phyloP scores from a whole-genome alignment of 106 monocot genomes.

The Dendrobium huoshanense region DNA sequence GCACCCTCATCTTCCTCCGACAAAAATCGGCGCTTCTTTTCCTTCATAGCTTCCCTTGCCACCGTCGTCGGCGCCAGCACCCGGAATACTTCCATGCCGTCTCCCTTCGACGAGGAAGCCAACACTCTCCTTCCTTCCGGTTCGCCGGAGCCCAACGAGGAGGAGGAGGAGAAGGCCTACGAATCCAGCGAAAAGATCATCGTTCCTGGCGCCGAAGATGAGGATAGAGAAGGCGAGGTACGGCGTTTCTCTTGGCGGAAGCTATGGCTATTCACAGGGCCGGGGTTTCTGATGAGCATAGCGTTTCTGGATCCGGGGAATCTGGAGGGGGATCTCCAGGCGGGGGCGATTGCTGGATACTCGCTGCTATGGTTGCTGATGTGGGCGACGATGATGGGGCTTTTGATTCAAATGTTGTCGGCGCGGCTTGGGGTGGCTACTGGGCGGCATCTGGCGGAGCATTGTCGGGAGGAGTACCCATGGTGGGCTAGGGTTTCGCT shows the following conservation, averaged over 20 bases:
- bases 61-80: not conserved
- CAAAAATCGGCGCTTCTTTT: not conserved
- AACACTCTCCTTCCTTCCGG: conserved; percentile 18
- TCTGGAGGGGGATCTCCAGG: conserved; percentile 70
- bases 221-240: not conserved
- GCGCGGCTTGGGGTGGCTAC: conserved; percentile 68
- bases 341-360: conserved; percentile 65
- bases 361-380: conserved; percentile 66
- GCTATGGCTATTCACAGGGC: conserved; percentile 73
- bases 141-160: conserved; percentile 8
- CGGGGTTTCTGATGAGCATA: conserved; percentile 80
- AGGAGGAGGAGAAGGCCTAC: conserved; percentile 52
- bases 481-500: conserved; percentile 47
- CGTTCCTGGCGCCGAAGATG: conserved; percentile 14
- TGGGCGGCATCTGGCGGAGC: conserved; percentile 64
- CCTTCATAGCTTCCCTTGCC: not conserved
- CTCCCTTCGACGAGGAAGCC: conserved; percentile 15
- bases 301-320: conserved; percentile 79
- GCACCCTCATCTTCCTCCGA: not conserved
- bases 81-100: not conserved
- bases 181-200: conserved; percentile 47
- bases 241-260: conserved; percentile 59
- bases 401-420: conserved; percentile 54
- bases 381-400: conserved; percentile 68
- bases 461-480: conserved; percentile 76